Evolutionary conservation across 345 rosid species (phyloP).

Genomic region (Sonneratia alba): DNA sequence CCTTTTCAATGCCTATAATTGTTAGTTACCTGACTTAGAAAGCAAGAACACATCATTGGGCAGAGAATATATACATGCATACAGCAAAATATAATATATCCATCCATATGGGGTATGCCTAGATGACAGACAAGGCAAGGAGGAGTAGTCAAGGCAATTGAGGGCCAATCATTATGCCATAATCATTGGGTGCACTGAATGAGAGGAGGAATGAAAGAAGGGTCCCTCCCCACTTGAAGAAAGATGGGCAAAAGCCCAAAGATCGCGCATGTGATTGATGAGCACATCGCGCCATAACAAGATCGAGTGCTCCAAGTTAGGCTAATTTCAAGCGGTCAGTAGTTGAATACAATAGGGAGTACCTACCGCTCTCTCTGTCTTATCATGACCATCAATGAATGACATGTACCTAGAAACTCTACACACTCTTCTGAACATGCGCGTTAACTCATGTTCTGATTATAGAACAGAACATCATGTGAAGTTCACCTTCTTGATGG

Average conservation of each 20-base stretch:
- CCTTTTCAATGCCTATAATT: neutral
- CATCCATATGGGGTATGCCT: neutral
- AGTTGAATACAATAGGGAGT: too few relatives aligned
- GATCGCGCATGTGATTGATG: neutral
- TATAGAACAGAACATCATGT: too few relatives aligned
- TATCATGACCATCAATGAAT: too few relatives aligned
- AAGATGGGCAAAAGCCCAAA: neutral
- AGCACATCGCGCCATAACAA: neutral
- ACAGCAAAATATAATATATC: neutral
- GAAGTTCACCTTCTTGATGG: too few relatives aligned
- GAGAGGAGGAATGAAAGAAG: neutral
- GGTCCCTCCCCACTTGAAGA: neutral
- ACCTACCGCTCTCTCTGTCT: too few relatives aligned
- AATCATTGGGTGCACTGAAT: neutral
- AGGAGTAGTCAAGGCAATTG: neutral
- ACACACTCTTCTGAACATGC: too few relatives aligned
- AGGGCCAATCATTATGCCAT: neutral
- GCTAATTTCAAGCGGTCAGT: too few relatives aligned
- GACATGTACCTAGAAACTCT: too few relatives aligned
- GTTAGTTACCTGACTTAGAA: neutral
- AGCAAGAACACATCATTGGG: constrained; percentile 1
- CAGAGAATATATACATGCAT: neutral
- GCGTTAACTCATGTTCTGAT: too few relatives aligned
- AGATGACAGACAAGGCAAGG: neutral
- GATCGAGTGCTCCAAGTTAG: neutral